Percentiles rank a stretch among this genome's conserved stretches.
phyloP scores from a whole-genome alignment of 1,284 basidiomycete genomes.

The Ceratobasidium papillatum region DNA sequence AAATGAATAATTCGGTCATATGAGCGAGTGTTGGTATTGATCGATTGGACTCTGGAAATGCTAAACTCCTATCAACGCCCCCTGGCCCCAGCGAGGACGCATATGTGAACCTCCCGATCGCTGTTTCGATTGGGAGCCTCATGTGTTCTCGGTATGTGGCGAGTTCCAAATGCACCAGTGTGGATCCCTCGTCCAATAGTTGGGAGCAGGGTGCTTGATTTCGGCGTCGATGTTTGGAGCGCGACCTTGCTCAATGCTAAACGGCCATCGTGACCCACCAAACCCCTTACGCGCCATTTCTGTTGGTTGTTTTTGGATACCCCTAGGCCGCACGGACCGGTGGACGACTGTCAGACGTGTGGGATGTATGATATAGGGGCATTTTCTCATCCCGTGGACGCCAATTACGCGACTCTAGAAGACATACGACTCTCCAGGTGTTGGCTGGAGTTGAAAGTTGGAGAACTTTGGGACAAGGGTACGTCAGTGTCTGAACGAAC shows the following conservation, averaged over 20 bases:
- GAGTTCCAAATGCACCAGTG: neutral
- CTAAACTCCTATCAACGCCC: constrained; percentile 25
- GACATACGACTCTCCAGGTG: neutral
- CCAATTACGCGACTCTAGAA: neutral
- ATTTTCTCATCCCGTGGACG: neutral
- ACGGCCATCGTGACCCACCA: constrained; percentile 6
- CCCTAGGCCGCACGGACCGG: constrained; percentile 6
- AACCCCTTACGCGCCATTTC: neutral
- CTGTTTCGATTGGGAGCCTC: constrained; percentile 4
- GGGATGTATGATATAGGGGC: neutral
- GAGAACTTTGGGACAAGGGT: neutral
- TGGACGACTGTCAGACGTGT: neutral
- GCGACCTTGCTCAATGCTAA: neutral
- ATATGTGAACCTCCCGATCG: neutral
- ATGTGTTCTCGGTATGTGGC: neutral
- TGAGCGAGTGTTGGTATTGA: neutral
- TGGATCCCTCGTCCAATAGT: neutral
- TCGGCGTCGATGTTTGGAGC: neutral
- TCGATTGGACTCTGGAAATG: neutral
- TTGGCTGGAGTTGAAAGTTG: neutral
- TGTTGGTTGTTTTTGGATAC: neutral
- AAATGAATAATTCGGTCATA: neutral
- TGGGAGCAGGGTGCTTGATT: constrained; percentile 1
- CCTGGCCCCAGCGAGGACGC: neutral
- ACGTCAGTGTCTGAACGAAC: neutral